These are phyloP conservation scores for Fennellomyces sp. DNA, from an alignment of 371 early-diverging fungal species.

Conservation along the genomic window DNA sequence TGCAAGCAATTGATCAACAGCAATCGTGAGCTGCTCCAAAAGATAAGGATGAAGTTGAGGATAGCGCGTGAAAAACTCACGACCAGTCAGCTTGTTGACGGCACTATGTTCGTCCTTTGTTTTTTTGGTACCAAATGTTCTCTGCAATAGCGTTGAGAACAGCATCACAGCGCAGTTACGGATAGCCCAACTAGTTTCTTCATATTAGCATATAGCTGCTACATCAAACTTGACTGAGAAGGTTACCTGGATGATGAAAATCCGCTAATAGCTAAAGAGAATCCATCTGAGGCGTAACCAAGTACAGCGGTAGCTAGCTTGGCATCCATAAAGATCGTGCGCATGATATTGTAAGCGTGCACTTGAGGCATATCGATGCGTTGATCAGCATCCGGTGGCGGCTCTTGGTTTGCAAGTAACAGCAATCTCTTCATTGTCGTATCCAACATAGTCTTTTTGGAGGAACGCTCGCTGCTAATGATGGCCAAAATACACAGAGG, in stretches of 20 bases:
- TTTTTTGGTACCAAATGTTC: conserved; percentile 85
- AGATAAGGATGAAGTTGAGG: conserved; percentile 81
- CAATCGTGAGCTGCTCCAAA: conserved; percentile 67
- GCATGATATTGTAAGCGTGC: conserved; percentile 89
- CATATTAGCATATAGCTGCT: not conserved
- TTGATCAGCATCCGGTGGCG: conserved; percentile 57
- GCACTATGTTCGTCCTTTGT: conserved; percentile 70
- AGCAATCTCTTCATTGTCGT: conserved; percentile 72
- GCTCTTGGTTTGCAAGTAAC: conserved; percentile 55
- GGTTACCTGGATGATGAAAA: conserved; percentile 75
- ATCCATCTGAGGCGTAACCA: conserved; percentile 75
- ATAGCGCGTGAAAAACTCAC: conserved; percentile 90
- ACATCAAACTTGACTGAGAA: not conserved
- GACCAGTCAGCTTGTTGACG: conserved; percentile 82
- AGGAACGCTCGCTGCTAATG: conserved; percentile 72
- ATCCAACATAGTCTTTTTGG: conserved; percentile 64
- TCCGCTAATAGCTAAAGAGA: conserved; percentile 76
- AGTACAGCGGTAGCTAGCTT: conserved; percentile 72
- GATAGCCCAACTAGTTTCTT: conserved; percentile 76
- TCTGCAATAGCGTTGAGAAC: conserved; percentile 81
- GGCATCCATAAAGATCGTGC: conserved; percentile 83
- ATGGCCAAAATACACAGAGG: conserved; percentile 89
- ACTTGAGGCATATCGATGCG: conserved; percentile 80
- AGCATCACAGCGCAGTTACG: conserved; percentile 95
- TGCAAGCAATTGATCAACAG: conserved; percentile 62